Base-by-base conservation (phyloP, 192 early-diverging fungal genomes). In the Backusella macrospora region DNA sequence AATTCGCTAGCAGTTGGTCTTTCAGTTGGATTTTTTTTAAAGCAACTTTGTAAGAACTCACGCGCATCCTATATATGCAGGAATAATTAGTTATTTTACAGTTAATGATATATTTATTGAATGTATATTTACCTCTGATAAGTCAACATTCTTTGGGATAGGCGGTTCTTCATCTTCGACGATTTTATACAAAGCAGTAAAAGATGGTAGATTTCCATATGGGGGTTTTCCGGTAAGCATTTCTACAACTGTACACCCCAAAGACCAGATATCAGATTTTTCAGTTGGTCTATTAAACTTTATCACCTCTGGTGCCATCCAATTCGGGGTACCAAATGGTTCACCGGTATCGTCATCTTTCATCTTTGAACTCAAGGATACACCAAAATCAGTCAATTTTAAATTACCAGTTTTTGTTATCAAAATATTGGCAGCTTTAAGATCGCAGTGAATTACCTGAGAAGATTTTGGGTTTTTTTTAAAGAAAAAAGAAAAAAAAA, bases 331-430 rank as follows among this genome's bases (percentile, higher is more conserved):
- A 16, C 95, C 96, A 16, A 93, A 92, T 9, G 91, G 88, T 1
- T 80, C 82, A 39, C 84, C 82, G 5, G 65, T 52, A 37, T 91
- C 88, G n/a, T 90, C 88, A 70, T 89, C 83, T 71, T 83, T 83
- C 73, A 90, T 78, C 73, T 90, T 90, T 18, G 96, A 85, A 55
- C 96, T 95, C 40, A 93, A 85, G 15, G 96, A 95, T 10, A 99
- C 96, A 45, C 97, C 97, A 86, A 99, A 99, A 75, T 99, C 97
- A 0, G 95, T 92, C 62, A 99, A 83, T 76, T 99, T 99, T 5
- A 97, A 93, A 68, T 92, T 90, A 7, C 96, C 97, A 47, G 90
- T 91, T 73, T 99, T 99, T 16, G 97, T 99, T 0, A 94, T 93
- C 63, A 99, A 76, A 65, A 99, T 94, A 75, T 99, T 99, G 68